Evolutionary conservation across 2,329 filamentous ascomycete genomes (phyloP).

Genomic region (Thermomyces lanuginosus): DNA sequence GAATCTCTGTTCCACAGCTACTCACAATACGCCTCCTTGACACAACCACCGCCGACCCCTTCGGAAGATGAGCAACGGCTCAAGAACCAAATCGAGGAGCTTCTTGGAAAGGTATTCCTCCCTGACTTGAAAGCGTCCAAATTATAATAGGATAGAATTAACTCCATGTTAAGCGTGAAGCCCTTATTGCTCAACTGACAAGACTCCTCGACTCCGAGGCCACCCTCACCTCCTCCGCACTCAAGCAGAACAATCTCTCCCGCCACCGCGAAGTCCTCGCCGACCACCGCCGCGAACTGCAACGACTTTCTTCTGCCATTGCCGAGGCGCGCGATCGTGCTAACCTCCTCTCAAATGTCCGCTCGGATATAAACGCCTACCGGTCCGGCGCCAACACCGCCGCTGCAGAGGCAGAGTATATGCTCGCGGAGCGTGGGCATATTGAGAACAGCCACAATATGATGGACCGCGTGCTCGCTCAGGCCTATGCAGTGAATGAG

Average conservation of each 20-base stretch:
- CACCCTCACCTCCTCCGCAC: constrained; percentile 66
- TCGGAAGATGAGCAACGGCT: constrained; percentile 68
- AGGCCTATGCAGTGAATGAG: constrained; percentile 94
- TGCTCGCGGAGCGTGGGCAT: constrained; percentile 73
- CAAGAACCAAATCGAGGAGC: constrained; percentile 66
- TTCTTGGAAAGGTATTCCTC: constrained; percentile 56
- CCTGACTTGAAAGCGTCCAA: constrained; percentile 1
- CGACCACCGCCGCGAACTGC: constrained; percentile 71
- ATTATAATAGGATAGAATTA: constrained; percentile 4
- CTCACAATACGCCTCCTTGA: constrained; percentile 71
- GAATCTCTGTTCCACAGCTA: constrained; percentile 57
- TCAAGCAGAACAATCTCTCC: constrained; percentile 93
- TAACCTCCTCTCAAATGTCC: constrained; percentile 79
- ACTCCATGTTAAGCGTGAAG: constrained; percentile 48
- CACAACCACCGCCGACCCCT: constrained; percentile 66
- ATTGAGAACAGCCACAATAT: constrained; percentile 82
- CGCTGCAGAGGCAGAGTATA: constrained; percentile 83
- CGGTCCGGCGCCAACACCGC: constrained; percentile 62
- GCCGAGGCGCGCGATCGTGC: constrained; percentile 66
- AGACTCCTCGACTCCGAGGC: constrained; percentile 89
- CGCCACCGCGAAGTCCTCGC: constrained; percentile 79
- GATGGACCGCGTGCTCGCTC: constrained; percentile 77
- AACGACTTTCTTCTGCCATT: constrained; percentile 56
- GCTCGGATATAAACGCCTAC: constrained; percentile 82
- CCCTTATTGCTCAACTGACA: constrained; percentile 62